Percentiles rank a stretch among this genome's conserved stretches.
Conservation (phyloP, 148 eudicot genomes). For the Camellia granthamiana region DNA sequence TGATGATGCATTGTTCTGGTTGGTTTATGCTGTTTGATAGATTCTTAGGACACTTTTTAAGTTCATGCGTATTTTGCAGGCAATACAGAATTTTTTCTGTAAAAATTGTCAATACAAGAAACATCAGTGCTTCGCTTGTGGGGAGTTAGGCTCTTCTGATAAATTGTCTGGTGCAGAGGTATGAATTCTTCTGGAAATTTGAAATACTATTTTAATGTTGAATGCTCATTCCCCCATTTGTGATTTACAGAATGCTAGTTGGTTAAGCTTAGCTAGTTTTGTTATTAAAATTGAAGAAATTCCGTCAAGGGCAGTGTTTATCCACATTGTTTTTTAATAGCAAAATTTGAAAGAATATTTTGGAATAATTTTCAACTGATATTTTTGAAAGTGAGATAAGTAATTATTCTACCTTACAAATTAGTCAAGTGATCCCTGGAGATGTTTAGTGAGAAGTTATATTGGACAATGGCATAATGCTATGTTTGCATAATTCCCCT, state of each 20-base stretch:
- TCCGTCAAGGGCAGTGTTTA: background rate
- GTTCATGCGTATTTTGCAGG: slow-evolving; percentile 40
- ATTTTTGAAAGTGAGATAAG: background rate
- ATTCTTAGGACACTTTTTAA: background rate
- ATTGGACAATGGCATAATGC: background rate
- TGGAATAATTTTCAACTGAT: background rate
- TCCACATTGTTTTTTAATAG: background rate
- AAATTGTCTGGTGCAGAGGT: slow-evolving; percentile 70
- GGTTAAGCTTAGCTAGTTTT: background rate
- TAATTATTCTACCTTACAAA: background rate
- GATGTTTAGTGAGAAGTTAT: background rate
- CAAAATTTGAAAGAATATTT: background rate
- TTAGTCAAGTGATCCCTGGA: background rate
- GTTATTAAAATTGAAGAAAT: background rate
- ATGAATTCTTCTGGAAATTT: slow-evolving; percentile 16
- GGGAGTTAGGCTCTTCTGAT: slow-evolving; percentile 87
- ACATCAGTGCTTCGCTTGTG: slow-evolving; percentile 90
- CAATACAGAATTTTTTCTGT: slow-evolving; percentile 50
- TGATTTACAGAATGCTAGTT: slow-evolving; percentile 1
- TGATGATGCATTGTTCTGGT: background rate
- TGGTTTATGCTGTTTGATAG: background rate
- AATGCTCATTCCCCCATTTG: background rate
- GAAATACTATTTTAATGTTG: background rate
- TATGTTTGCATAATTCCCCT: background rate
- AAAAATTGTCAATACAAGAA: slow-evolving; percentile 61